Conservation (phyloP, 2,329 filamentous ascomycete genomes). For the Fusarium subtropicale region DNA sequence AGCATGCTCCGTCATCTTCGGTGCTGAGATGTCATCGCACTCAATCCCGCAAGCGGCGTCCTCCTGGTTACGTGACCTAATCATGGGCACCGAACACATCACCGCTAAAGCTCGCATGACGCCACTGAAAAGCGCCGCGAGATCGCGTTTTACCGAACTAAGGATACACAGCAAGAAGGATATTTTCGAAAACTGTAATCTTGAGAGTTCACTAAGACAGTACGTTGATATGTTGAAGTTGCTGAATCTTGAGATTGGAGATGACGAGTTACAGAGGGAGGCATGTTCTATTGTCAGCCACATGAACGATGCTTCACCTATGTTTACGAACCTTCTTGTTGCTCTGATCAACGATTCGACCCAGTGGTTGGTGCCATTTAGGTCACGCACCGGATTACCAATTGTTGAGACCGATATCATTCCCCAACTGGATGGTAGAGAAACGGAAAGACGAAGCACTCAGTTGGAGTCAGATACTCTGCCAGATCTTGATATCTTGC, state of each 20-base stretch:
- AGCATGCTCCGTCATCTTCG: constrained; percentile 47
- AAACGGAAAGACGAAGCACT: fast-evolving
- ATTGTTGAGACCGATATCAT: neutral
- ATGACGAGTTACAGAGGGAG: constrained; percentile 34
- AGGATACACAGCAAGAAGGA: constrained; percentile 46
- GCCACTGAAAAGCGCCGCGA: constrained; percentile 41
- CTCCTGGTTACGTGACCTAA: constrained; percentile 47
- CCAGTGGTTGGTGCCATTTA: constrained; percentile 20
- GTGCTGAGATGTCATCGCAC: constrained; percentile 36
- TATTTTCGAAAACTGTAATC: constrained; percentile 46
- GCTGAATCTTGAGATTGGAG: constrained; percentile 4
- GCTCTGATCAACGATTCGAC: constrained; percentile 14
- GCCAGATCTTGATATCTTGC: neutral
- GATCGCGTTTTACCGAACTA: constrained; percentile 36
- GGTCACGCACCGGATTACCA: constrained; percentile 1
- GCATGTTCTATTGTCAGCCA: constrained; percentile 29
- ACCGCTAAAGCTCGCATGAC: constrained; percentile 38
- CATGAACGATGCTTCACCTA: constrained; percentile 21
- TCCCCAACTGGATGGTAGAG: fast-evolving
- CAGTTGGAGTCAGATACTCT: neutral
- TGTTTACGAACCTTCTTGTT: constrained; percentile 26
- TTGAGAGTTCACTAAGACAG: constrained; percentile 39
- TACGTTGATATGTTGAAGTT: constrained; percentile 21
- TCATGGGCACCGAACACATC: constrained; percentile 30
- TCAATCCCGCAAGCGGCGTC: neutral